phyloP scores from a whole-genome alignment of 2,329 filamentous ascomycete species.

The Monosporascus sp. region DNA sequence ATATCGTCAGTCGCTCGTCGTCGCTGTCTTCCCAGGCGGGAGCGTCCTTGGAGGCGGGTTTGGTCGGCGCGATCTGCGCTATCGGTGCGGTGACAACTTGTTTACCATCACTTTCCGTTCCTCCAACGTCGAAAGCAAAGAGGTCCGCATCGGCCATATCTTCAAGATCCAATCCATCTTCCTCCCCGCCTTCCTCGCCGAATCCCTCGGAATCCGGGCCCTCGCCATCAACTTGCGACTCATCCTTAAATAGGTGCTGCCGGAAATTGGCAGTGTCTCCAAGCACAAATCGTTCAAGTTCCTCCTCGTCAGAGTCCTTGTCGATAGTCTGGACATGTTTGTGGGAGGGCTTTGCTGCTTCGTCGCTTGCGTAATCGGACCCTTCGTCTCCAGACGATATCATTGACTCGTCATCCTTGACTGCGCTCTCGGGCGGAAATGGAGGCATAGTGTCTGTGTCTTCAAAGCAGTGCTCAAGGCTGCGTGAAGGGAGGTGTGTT shows the following conservation, averaged over 20 bases:
- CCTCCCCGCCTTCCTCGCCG: conserved; percentile 37
- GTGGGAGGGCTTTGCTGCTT: conserved; percentile 21
- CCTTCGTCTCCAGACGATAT: conserved; percentile 22
- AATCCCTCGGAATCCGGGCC: conserved; percentile 23
- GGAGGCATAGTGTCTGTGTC: conserved; percentile 14
- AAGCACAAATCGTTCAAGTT: conserved; percentile 82
- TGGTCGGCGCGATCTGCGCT: conserved; percentile 16
- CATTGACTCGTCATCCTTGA: conserved; percentile 14
- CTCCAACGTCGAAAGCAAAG: conserved; percentile 74
- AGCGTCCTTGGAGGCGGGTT: conserved; percentile 28
- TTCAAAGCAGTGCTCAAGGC: background rate
- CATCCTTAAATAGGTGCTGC: conserved; percentile 60
- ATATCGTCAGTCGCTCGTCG: conserved; percentile 81
- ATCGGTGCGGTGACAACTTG: conserved; percentile 14
- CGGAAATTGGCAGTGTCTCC: conserved; percentile 82
- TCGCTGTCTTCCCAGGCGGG: conserved; percentile 93
- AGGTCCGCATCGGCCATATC: conserved; percentile 73
- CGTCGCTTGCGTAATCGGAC: conserved; percentile 18
- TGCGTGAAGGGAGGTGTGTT: background rate
- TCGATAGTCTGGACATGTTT: conserved; percentile 36
- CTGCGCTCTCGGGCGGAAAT: conserved; percentile 14
- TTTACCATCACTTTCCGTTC: conserved; percentile 32
- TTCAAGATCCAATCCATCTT: conserved; percentile 47
- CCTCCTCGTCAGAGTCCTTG: conserved; percentile 78
- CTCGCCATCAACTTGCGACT: conserved; percentile 23